Percentiles rank a stretch among this genome's conserved stretches.
phyloP scores from a whole-genome alignment of 495 filamentous ascomycete genomes.

The Hyaloscypha hepaticicola region DNA sequence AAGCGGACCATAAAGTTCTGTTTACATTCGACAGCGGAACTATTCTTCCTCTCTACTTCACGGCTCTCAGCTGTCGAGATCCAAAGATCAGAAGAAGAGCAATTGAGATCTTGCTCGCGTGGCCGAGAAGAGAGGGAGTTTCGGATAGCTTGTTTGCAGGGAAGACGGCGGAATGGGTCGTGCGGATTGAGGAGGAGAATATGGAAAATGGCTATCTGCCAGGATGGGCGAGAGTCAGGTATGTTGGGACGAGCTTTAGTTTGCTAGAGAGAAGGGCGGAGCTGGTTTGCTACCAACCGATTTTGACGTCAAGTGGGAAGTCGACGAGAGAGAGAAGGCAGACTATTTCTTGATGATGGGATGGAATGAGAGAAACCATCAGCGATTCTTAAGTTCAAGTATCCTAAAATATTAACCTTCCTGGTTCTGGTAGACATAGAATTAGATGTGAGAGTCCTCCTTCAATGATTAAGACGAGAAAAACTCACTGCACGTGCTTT shows the following conservation, averaged over 20 bases:
- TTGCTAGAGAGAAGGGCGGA: constrained; percentile 7
- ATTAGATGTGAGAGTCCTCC: no score
- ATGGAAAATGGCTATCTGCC: constrained; percentile 11
- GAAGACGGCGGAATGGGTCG: constrained; percentile 6
- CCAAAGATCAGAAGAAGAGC: constrained; percentile 42
- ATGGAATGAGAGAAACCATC: no score
- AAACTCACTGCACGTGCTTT: no score
- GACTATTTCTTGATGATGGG: constrained; percentile 13
- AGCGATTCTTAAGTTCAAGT: no score
- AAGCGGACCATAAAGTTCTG: background rate
- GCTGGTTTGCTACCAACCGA: constrained; percentile 9
- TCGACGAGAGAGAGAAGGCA: constrained; percentile 6
- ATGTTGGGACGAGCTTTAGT: constrained; percentile 12
- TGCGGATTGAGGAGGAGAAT: constrained; percentile 14
- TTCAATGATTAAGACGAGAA: no score
- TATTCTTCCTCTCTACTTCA: constrained; percentile 33
- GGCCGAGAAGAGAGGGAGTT: constrained; percentile 44
- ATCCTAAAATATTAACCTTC: no score
- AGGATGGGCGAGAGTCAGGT: constrained; percentile 12
- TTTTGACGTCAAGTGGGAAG: background rate
- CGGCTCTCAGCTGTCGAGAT: constrained; percentile 43
- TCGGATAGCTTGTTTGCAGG: constrained; percentile 35
- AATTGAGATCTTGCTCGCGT: constrained; percentile 35
- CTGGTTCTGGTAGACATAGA: no score
- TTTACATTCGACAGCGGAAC: constrained; percentile 13